Evolutionary conservation across 2,329 filamentous ascomycete genomes (phyloP).

Genomic region (Claviceps spartinae): DNA sequence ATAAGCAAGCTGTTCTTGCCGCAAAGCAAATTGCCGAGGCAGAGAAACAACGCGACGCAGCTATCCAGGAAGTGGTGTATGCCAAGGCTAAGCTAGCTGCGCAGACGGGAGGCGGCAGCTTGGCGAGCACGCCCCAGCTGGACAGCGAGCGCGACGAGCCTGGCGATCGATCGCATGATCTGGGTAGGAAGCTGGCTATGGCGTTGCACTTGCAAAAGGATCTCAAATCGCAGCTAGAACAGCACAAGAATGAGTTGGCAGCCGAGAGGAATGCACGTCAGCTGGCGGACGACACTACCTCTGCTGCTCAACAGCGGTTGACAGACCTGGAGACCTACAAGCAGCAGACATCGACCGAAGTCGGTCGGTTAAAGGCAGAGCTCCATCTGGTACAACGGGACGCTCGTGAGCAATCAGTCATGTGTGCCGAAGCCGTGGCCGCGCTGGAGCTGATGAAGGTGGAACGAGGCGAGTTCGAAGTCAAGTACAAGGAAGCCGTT

Average conservation of each 20-base stretch:
- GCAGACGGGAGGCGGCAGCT: constrained; percentile 51
- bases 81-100: constrained; percentile 86
- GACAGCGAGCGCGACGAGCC: constrained; percentile 51
- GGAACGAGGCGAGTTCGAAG: constrained; percentile 69
- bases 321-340: constrained; percentile 72
- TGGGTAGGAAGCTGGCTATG: constrained; percentile 70
- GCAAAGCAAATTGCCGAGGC: constrained; percentile 86
- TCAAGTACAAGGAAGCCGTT: constrained; percentile 52
- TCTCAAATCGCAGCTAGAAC: constrained; percentile 63
- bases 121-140: constrained; percentile 44
- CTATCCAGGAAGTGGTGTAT: constrained; percentile 90
- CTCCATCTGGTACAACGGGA: constrained; percentile 67
- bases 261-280: constrained; percentile 70
- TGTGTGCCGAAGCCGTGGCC: constrained; percentile 62
- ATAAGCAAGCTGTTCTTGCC: constrained; percentile 73
- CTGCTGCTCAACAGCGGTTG: constrained; percentile 70
- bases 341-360: constrained; percentile 69
- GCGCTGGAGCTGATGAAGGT: constrained; percentile 62
- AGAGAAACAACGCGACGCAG: constrained; percentile 85
- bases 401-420: constrained; percentile 68
- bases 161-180: constrained; percentile 42
- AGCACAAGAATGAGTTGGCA: constrained; percentile 55
- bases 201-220: constrained; percentile 69
- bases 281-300: constrained; percentile 76
- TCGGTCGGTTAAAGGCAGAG: constrained; percentile 75